Evolutionary conservation across 805 yeast species (phyloP).

Genomic region (Tanozyma kutaoensis): DNA sequence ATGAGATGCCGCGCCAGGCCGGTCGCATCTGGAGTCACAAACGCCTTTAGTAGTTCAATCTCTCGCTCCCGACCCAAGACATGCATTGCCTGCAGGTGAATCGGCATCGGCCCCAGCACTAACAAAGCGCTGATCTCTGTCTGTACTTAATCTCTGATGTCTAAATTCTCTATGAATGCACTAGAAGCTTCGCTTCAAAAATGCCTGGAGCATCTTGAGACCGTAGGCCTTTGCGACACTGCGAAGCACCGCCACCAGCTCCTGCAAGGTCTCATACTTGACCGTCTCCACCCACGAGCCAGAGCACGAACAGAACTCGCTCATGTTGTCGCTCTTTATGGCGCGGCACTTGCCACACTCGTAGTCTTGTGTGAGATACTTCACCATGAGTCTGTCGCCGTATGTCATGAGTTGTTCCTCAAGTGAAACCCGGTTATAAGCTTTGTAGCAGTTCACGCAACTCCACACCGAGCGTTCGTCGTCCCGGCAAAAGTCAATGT

Average conservation of each 20-base stretch:
- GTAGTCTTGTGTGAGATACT: slow-evolving; percentile 67
- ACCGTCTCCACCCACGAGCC: slow-evolving; percentile 68
- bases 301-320: slow-evolving; percentile 73
- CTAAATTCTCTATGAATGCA: too few species aligned
- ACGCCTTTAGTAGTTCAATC: slow-evolving; percentile 19
- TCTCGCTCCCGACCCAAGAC: slow-evolving; percentile 25
- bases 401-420: slow-evolving; percentile 73
- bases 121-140: too few species aligned
- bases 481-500: slow-evolving; percentile 73
- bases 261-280: slow-evolving; percentile 27
- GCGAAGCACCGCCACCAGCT: slow-evolving; percentile 33
- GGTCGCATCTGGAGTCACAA: slow-evolving; percentile 13
- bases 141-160: too few species aligned
- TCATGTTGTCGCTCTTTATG: slow-evolving; percentile 54
- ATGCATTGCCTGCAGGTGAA: too few species aligned
- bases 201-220: slow-evolving; percentile 36
- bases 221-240: slow-evolving; percentile 51
- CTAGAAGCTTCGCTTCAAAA: too few species aligned
- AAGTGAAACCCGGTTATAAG: slow-evolving; percentile 51
- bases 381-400: slow-evolving; percentile 38
- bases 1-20: slow-evolving; percentile 22
- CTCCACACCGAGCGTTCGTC: slow-evolving; percentile 38
- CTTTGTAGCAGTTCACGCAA: slow-evolving; percentile 54
- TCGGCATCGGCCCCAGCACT: too few species aligned
- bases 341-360: slow-evolving; percentile 67